Conservation (phyloP, 768 basidiomycete species). For the Mrakia gelida region DNA sequence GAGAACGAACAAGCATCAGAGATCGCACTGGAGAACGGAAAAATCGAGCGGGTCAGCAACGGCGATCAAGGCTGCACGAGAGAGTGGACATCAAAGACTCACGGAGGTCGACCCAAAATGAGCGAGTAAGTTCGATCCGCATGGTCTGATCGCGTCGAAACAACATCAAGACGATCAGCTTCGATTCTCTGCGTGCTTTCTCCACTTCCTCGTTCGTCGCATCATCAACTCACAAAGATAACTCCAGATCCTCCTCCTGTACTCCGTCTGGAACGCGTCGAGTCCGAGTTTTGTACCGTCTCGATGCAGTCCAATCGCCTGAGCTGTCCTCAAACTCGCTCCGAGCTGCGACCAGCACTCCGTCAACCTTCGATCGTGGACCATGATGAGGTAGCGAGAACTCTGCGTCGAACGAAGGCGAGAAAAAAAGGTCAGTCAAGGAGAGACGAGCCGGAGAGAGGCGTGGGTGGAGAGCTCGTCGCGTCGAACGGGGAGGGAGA, state of each 20-base stretch:
- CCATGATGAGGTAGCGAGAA: slow-evolving; percentile 58
- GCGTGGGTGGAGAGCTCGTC: no score
- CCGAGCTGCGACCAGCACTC: slow-evolving; percentile 96
- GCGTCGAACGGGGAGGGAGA: not conserved
- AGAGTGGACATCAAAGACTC: not conserved
- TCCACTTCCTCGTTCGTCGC: not conserved
- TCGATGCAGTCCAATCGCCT: slow-evolving; percentile 85
- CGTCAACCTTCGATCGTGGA: slow-evolving; percentile 43
- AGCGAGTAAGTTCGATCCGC: slow-evolving; percentile 89
- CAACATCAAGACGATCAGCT: not conserved
- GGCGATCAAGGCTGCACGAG: not conserved
- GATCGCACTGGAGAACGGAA: slow-evolving; percentile 47
- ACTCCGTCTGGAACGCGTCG: slow-evolving; percentile 69
- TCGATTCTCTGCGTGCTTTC: no score
- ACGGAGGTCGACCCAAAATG: slow-evolving; percentile 75
- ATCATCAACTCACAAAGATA: slow-evolving; percentile 44
- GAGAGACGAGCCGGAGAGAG: no score
- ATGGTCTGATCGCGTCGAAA: slow-evolving; percentile 54
- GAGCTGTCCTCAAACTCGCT: slow-evolving; percentile 85
- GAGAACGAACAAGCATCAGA: slow-evolving; percentile 59
- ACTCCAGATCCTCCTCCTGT: slow-evolving; percentile 83
- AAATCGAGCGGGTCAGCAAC: not conserved
- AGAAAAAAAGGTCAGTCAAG: not conserved
- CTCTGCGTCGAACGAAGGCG: slow-evolving; percentile 47
- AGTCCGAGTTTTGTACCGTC: slow-evolving; percentile 69